phyloP scores from a whole-genome alignment of 1,284 basidiomycete genomes.

The Leccinum subrobustum region DNA sequence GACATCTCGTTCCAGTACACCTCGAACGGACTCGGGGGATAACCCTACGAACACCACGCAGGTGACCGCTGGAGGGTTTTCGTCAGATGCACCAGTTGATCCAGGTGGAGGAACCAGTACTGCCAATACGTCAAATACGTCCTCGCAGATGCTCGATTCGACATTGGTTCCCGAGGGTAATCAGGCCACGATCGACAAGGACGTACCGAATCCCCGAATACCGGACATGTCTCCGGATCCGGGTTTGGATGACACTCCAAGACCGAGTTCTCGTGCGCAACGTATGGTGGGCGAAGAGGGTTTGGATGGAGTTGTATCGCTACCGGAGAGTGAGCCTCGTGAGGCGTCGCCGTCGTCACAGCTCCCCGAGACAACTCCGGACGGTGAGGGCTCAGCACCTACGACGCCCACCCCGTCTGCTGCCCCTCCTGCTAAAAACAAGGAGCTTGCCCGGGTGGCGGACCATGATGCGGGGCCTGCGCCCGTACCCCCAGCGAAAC shows the following conservation, averaged over 20 bases:
- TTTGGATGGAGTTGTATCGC: not conserved
- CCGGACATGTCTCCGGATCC: not conserved
- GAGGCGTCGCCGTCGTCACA: constrained; percentile 6
- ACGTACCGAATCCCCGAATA: not conserved
- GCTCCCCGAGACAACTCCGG: constrained; percentile 8
- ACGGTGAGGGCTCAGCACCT: not conserved
- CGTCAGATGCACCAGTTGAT: constrained; percentile 17
- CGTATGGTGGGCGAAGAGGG: not conserved
- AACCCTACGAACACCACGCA: not conserved
- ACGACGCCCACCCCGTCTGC: not conserved
- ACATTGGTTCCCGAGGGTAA: not conserved
- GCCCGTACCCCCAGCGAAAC: constrained; percentile 17
- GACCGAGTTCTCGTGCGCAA: constrained; percentile 9
- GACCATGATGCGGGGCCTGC: constrained; percentile 17
- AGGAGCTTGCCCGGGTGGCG: constrained; percentile 24
- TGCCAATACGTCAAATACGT: not conserved
- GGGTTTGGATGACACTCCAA: constrained; percentile 21
- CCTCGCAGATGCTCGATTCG: constrained; percentile 11
- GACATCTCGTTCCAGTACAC: constrained; percentile 19
- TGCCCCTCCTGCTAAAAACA: constrained; percentile 17
- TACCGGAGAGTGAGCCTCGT: not conserved
- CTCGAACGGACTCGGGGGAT: constrained; percentile 19
- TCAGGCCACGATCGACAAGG: not conserved
- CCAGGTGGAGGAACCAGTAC: constrained; percentile 20
- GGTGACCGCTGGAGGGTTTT: not conserved